Evolutionary conservation across 805 yeast species (phyloP).

Genomic region (Isabelozyma gotoi): DNA sequence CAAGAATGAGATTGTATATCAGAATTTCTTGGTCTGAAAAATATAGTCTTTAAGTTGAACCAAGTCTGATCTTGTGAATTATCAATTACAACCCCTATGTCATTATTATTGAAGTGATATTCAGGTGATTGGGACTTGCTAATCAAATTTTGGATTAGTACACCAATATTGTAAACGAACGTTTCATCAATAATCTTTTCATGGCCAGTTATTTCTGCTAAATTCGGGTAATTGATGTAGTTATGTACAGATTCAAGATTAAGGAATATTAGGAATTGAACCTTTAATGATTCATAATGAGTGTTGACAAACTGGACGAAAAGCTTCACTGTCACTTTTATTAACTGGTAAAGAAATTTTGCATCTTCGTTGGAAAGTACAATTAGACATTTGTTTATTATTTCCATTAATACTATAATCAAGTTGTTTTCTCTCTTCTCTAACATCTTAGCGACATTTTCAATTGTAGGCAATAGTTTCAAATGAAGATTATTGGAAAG

Average conservation of each 20-base stretch:
- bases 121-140: constrained; percentile 10
- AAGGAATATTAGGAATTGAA: constrained; percentile 46
- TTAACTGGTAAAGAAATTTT: constrained; percentile 33
- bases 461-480: constrained; percentile 16
- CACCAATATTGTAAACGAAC: constrained; percentile 17
- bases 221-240: constrained; percentile 24
- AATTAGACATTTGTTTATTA: constrained; percentile 47
- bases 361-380: constrained; percentile 43
- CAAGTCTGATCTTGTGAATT: constrained; percentile 12
- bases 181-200: constrained; percentile 4
- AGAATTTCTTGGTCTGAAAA: constrained; percentile 8
- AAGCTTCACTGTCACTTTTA: constrained; percentile 37
- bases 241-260: constrained; percentile 41
- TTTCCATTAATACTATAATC: constrained; percentile 27
- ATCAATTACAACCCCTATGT: constrained; percentile 8
- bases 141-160: constrained; percentile 22
- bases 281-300: constrained; percentile 40
- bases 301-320: constrained; percentile 36
- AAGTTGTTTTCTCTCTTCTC: constrained; percentile 23
- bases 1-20: constrained; percentile 28
- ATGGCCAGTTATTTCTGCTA: constrained; percentile 26
- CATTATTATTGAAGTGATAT: constrained; percentile 10
- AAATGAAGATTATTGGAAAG: constrained; percentile 14
- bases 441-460: constrained; percentile 10
- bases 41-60: constrained; percentile 24